Evolutionary conservation across 192 early-diverging fungal species (phyloP), one percentile per base, ranked within the genome.

Genomic region (Coemansia sp.): DNA sequence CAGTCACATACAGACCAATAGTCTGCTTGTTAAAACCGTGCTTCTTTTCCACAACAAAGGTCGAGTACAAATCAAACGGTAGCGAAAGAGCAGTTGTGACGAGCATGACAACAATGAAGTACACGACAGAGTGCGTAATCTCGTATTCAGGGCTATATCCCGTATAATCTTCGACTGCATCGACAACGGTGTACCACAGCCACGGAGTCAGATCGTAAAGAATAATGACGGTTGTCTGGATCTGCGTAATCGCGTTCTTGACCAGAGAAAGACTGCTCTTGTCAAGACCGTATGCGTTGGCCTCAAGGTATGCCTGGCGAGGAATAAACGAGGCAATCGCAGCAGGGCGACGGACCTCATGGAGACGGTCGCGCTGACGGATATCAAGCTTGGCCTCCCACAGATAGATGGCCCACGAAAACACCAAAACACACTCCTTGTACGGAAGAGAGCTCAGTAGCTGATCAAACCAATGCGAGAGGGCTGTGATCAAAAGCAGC

Each of bases 21-120:
- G 95, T 96, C 73, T 90, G 88, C 72, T 99, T 99, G 83, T 99
- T 99, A 78, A 99, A 97, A 5, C 95, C 95, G 74, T 96, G 95
- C 29, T 86, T 80, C 71, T 91, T 87, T 82, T 99, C 96, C 65
- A 99, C 89, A 11, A 99, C 93, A 89, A 99, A 99, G 0, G 92
- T 96, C 54, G 85, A 85, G 73, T 96, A 99, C 28, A 96, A 67
- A 22, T 86, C 84, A 56, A 94, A 89, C 7, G 96, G 96, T 52
- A 96, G 69, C 14, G 83, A 84, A 6, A 94, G 69, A 7, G 92
- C 60, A 4, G 88, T 89, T 1, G 87, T 84, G 10, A 89, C 60
- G 0, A 87, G 33, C 14, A 84, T 77, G 31, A 88, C 83, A 7
- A 87, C 51, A 0, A 86, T 69, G 38, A 91, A 86, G 60, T 95